Percentiles rank a stretch among this genome's conserved stretches.
Evolutionary conservation across 192 early-diverging fungal species (phyloP).

Genomic region (Backusella circina): DNA sequence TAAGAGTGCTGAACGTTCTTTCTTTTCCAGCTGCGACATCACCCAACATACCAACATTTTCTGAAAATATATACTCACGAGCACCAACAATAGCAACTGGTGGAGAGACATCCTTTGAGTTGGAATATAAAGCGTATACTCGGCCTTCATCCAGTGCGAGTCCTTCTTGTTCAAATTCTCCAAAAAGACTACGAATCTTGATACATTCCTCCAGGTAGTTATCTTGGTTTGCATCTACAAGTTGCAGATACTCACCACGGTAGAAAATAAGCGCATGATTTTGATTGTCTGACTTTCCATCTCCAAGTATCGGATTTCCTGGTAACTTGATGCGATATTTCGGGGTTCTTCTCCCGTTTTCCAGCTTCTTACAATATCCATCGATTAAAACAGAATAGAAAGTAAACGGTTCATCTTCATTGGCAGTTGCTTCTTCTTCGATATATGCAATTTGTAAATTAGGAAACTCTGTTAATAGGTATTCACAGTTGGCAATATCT

Average conservation of each 20-base stretch:
- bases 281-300: slow-evolving; percentile 78
- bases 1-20: slow-evolving; percentile 68
- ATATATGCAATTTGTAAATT: slow-evolving; percentile 67
- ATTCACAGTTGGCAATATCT: slow-evolving; percentile 60
- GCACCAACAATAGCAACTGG: slow-evolving; percentile 75
- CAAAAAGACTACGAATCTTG: slow-evolving; percentile 70
- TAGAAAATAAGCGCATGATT: slow-evolving; percentile 70
- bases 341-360: slow-evolving; percentile 54
- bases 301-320: slow-evolving; percentile 71
- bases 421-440: slow-evolving; percentile 50
- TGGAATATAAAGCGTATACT: slow-evolving; percentile 52
- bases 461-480: slow-evolving; percentile 58
- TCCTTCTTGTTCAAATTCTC: slow-evolving; percentile 69
- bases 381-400: slow-evolving; percentile 58
- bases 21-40: slow-evolving; percentile 76
- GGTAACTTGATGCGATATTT: slow-evolving; percentile 65
- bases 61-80: slow-evolving; percentile 69
- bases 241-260: slow-evolving; percentile 73
- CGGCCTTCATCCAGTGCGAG: slow-evolving; percentile 28
- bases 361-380: slow-evolving; percentile 54
- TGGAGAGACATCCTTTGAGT: slow-evolving; percentile 29
- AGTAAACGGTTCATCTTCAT: slow-evolving; percentile 35
- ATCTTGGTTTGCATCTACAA: slow-evolving; percentile 79
- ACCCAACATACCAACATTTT: slow-evolving; percentile 66
- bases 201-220: slow-evolving; percentile 76